These are phyloP conservation scores for Cytospora chrysosperma DNA, from an alignment of 2,329 filamentous ascomycete genomes.

Conservation along the genomic window DNA sequence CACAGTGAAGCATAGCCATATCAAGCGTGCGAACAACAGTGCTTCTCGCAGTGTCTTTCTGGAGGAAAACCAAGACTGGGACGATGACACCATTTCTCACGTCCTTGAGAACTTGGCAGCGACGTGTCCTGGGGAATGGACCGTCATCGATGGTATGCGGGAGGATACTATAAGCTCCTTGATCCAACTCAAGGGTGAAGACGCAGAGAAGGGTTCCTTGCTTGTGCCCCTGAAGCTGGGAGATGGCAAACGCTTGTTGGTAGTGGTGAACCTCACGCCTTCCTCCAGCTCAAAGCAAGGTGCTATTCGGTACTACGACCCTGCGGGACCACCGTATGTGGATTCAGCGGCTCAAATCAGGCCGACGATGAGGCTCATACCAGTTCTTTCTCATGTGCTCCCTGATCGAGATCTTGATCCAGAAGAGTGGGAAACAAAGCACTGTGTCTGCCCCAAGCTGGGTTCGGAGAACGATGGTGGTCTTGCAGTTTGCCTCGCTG, in stretches of 20 bases:
- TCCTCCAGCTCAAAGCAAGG: background rate
- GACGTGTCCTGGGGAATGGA: background rate
- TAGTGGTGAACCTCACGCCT: background rate
- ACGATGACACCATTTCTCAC: slow-evolving; percentile 9
- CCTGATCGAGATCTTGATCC: background rate
- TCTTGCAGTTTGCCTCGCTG: slow-evolving; percentile 3
- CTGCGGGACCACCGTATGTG: background rate
- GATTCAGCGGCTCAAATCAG: background rate
- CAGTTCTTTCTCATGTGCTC: background rate
- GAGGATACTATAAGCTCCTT: background rate
- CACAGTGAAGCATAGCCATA: too few relatives aligned
- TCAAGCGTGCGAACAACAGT: slow-evolving; percentile 5
- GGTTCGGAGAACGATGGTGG: slow-evolving; percentile 1
- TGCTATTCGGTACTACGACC: slow-evolving; percentile 2
- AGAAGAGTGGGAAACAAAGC: background rate
- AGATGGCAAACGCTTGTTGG: background rate
- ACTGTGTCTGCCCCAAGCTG: slow-evolving; percentile 8
- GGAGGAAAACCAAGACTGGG: slow-evolving; percentile 5
- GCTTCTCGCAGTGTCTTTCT: slow-evolving; percentile 1
- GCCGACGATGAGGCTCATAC: background rate
- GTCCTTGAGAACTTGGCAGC: slow-evolving; percentile 9
- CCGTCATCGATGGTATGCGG: slow-evolving; percentile 7
- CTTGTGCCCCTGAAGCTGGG: background rate
- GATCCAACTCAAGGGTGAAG: background rate
- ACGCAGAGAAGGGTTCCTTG: background rate